Evolutionary conservation across 2,329 filamentous ascomycete genomes (phyloP).

Genomic region (Alternaria solani): DNA sequence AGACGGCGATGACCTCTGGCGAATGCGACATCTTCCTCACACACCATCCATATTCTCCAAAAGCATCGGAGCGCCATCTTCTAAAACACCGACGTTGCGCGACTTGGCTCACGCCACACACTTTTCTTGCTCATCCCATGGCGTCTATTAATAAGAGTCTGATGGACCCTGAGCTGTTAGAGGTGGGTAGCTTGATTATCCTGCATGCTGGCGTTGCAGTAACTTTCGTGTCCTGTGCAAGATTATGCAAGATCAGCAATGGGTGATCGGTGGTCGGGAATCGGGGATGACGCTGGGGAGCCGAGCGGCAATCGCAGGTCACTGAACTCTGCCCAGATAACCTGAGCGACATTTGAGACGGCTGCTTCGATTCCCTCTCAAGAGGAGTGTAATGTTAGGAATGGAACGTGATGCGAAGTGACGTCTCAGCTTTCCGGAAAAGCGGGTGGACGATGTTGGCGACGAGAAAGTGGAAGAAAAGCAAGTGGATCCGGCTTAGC

Average conservation of each 20-base stretch:
- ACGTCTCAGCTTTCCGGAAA: neutral
- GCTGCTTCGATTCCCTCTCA: neutral
- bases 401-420: neutral
- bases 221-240: neutral
- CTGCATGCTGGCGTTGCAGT: conserved; percentile 4
- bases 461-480: neutral
- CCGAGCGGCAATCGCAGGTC: conserved; percentile 7
- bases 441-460: neutral
- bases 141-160: conserved; percentile 15
- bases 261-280: conserved; percentile 2
- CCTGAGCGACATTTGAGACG: neutral
- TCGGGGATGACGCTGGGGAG: conserved; percentile 18
- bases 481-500: neutral
- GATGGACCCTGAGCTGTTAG: conserved; percentile 3
- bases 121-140: neutral
- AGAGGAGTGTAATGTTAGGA: neutral
- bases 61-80: conserved; percentile 12
- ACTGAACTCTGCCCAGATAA: conserved; percentile 6
- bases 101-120: conserved; percentile 12
- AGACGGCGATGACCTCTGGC: conserved; percentile 12
- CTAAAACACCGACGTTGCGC: conserved; percentile 17
- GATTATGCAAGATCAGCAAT: conserved; percentile 10
- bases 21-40: conserved; percentile 12
- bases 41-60: conserved; percentile 11
- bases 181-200: neutral